Evolutionary conservation across 495 filamentous ascomycete genomes (phyloP).

Genomic region (Physcia stellaris): DNA sequence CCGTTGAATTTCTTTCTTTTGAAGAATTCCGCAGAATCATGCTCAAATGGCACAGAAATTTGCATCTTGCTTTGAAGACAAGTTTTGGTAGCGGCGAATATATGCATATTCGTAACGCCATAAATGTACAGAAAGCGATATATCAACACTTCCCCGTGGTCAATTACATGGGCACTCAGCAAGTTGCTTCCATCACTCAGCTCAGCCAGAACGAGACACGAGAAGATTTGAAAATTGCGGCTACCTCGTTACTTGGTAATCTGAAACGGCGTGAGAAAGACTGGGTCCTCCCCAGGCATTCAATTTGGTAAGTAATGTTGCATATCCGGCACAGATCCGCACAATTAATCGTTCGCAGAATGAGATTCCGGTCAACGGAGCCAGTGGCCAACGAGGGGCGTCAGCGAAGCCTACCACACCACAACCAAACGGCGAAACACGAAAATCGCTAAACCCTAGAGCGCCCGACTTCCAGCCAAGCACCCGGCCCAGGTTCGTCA

Average conservation of each 20-base stretch:
- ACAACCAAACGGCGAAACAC: conserved; percentile 21
- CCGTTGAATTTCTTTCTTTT: conserved; percentile 57
- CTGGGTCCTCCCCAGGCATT: conserved; percentile 83
- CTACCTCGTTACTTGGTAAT: conserved; percentile 69
- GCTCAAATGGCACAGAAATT: conserved; percentile 76
- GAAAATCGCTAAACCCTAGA: conserved; percentile 30
- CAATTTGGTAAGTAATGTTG: conserved; percentile 16
- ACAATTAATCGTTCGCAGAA: conserved; percentile 13
- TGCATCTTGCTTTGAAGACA: conserved; percentile 59
- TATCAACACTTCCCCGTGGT: conserved; percentile 72
- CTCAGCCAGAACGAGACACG: conserved; percentile 56
- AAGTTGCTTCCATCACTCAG: conserved; percentile 51
- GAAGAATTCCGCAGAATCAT: conserved; percentile 76
- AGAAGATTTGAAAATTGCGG: conserved; percentile 82
- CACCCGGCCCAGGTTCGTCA: conserved; percentile 27
- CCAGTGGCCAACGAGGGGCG: conserved; percentile 15
- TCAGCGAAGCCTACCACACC: conserved; percentile 26
- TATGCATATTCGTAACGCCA: conserved; percentile 96
- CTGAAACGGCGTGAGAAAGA: conserved; percentile 63
- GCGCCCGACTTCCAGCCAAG: conserved; percentile 35
- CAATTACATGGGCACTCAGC: conserved; percentile 69
- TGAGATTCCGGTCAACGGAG: conserved; percentile 8
- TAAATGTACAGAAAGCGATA: conserved; percentile 74
- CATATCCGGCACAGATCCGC: conserved; percentile 15
- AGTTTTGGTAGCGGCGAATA: conserved; percentile 76